These are phyloP conservation scores for Fusarium burgessii DNA, from an alignment of 2,329 filamentous ascomycete species.

Conservation along the genomic window DNA sequence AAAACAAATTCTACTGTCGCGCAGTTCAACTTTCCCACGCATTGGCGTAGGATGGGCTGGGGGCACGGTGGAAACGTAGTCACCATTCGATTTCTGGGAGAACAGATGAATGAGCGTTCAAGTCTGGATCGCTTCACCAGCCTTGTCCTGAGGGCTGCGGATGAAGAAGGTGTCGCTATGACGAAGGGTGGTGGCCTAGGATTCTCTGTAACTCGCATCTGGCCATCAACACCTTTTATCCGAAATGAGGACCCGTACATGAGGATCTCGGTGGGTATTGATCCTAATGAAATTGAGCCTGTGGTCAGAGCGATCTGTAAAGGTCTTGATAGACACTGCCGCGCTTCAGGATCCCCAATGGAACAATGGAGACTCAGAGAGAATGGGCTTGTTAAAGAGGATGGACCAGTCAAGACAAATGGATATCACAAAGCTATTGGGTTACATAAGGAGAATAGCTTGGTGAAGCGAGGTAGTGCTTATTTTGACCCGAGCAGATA, in stretches of 20 bases:
- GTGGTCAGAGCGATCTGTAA: conserved; percentile 33
- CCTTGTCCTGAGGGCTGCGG: conserved; percentile 26
- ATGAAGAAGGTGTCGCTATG: conserved; percentile 35
- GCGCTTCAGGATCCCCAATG: conserved; percentile 20
- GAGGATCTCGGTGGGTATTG: conserved; percentile 33
- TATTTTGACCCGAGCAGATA: conserved; percentile 5
- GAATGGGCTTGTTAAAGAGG: conserved; percentile 2
- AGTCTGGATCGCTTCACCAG: conserved; percentile 29
- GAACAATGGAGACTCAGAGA: conserved; percentile 31
- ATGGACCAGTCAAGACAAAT: background rate
- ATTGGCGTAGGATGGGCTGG: conserved; percentile 37
- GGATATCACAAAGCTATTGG: background rate
- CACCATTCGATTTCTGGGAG: conserved; percentile 27
- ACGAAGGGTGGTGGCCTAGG: conserved; percentile 36
- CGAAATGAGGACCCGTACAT: conserved; percentile 35
- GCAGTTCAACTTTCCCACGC: conserved; percentile 24
- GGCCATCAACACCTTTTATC: conserved; percentile 35
- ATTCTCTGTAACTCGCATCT: conserved; percentile 36
- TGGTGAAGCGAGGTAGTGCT: conserved; percentile 4
- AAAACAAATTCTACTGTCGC: conserved; percentile 14
- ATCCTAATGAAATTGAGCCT: conserved; percentile 34
- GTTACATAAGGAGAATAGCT: background rate
- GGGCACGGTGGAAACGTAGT: conserved; percentile 36
- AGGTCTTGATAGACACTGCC: conserved; percentile 32
- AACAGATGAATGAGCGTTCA: conserved; percentile 32